phyloP scores from a whole-genome alignment of 371 early-diverging fungal genomes.

The Mortierella sp. region DNA sequence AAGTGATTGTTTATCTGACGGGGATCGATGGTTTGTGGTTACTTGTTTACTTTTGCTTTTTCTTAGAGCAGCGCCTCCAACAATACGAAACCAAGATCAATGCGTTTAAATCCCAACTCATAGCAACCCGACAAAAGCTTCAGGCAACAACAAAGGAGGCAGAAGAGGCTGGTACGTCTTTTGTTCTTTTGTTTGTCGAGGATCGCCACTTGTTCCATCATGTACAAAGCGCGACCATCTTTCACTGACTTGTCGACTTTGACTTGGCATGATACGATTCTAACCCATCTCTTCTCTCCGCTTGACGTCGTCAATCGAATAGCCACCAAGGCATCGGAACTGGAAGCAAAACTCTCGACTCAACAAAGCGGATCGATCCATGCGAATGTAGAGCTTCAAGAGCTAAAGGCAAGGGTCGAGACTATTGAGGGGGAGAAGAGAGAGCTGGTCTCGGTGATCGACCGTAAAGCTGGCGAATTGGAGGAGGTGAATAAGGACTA shows the following conservation, averaged over 20 bases:
- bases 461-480: slow-evolving; percentile 46
- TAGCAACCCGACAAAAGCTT: slow-evolving; percentile 57
- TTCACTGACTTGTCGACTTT: too few species aligned
- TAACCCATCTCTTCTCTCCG: neutral
- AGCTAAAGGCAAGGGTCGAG: slow-evolving; percentile 32
- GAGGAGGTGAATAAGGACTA: slow-evolving; percentile 51
- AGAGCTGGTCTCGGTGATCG: slow-evolving; percentile 33
- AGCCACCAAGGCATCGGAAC: slow-evolving; percentile 35
- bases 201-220: neutral
- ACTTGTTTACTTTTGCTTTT: neutral
- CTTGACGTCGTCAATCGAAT: neutral
- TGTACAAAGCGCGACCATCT: too few species aligned
- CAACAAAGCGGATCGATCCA: slow-evolving; percentile 52
- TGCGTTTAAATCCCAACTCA: slow-evolving; percentile 45
- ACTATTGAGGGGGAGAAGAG: slow-evolving; percentile 47
- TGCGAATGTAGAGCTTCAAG: slow-evolving; percentile 34
- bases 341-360: slow-evolving; percentile 27
- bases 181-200: neutral
- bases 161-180: slow-evolving; percentile 39
- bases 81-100: slow-evolving; percentile 46
- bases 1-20: neutral
- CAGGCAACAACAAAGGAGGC: slow-evolving; percentile 46
- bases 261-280: neutral
- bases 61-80: slow-evolving; percentile 50
- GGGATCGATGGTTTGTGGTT: neutral